Evolutionary conservation across 441 rosid genomes (phyloP).

Genomic region (Pelargonium fulgidum): DNA sequence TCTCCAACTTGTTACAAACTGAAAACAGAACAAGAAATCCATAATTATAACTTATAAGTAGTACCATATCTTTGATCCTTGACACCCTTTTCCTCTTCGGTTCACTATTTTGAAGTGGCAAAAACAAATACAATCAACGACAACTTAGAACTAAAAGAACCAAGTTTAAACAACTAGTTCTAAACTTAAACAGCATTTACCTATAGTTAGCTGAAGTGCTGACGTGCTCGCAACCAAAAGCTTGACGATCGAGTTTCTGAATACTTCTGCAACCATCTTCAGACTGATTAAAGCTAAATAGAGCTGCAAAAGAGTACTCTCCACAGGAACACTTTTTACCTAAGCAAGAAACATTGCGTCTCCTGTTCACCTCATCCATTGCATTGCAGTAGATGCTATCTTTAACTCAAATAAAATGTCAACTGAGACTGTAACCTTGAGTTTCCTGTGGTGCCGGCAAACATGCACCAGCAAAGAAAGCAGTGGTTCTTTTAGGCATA

Average conservation of each 20-base stretch:
- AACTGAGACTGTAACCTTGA: neutral
- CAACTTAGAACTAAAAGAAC: neutral
- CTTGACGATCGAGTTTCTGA: constrained; percentile 22
- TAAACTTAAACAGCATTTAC: neutral
- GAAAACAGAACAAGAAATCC: constrained; percentile 15
- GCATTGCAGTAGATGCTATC: neutral
- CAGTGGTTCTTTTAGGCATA: neutral
- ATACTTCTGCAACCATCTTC: constrained; percentile 22
- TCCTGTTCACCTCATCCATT: constrained; percentile 23
- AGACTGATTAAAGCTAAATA: constrained; percentile 21
- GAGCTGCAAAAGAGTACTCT: constrained; percentile 22
- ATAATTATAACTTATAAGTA: neutral
- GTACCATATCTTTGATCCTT: constrained; percentile 24
- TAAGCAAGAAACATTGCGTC: neutral
- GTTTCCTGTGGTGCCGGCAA: neutral
- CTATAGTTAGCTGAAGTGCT: constrained; percentile 8
- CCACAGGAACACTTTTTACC: neutral
- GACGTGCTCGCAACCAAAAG: constrained; percentile 21
- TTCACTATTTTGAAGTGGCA: no score
- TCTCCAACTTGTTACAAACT: constrained; percentile 50
- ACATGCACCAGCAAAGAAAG: neutral
- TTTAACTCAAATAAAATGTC: neutral
- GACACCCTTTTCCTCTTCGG: constrained; percentile 31
- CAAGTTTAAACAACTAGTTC: neutral
- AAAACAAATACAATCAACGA: no score